These are phyloP conservation scores for Cyberlindnera saturnus DNA, from an alignment of 805 yeast species.

Conservation along the genomic window DNA sequence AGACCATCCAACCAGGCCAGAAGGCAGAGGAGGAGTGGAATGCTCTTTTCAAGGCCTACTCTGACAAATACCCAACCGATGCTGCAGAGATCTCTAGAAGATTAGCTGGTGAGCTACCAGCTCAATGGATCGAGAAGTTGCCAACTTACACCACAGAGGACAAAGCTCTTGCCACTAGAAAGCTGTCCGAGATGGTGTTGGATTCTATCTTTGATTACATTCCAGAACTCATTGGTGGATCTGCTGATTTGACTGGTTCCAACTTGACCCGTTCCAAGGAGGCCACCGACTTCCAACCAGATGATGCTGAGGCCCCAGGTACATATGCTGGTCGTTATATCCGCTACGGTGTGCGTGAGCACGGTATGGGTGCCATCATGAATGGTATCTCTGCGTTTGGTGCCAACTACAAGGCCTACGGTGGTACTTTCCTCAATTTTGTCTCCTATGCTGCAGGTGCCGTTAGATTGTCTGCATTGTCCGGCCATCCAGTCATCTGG, in stretches of 20 bases:
- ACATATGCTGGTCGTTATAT: slow-evolving; percentile 87
- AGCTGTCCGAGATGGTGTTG: slow-evolving; percentile 80
- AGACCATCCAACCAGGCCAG: slow-evolving; percentile 55
- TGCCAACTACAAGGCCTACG: slow-evolving; percentile 82
- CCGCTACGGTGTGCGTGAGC: slow-evolving; percentile 98
- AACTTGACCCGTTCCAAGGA: slow-evolving; percentile 85
- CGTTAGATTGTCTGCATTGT: slow-evolving; percentile 75
- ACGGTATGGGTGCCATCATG: slow-evolving; percentile 97
- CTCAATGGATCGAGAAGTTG: slow-evolving; percentile 67
- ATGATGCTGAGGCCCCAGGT: slow-evolving; percentile 70
- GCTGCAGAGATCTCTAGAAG: slow-evolving; percentile 81
- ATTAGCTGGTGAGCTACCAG: slow-evolving; percentile 71
- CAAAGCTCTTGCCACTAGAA: slow-evolving; percentile 87
- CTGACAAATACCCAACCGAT: slow-evolving; percentile 63
- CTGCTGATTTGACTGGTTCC: slow-evolving; percentile 97
- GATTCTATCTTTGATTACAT: slow-evolving; percentile 51
- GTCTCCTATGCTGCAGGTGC: slow-evolving; percentile 83
- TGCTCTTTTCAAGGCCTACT: slow-evolving; percentile 52
- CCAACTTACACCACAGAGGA: slow-evolving; percentile 79
- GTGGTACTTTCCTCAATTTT: slow-evolving; percentile 97
- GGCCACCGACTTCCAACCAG: slow-evolving; percentile 91
- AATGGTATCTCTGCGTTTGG: slow-evolving; percentile 94
- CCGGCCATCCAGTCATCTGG: slow-evolving; percentile 80
- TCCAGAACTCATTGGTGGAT: slow-evolving; percentile 95
- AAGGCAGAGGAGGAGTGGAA: slow-evolving; percentile 75